These are phyloP conservation scores for Russula sp. DNA, from an alignment of 768 basidiomycete genomes.

Conservation along the genomic window DNA sequence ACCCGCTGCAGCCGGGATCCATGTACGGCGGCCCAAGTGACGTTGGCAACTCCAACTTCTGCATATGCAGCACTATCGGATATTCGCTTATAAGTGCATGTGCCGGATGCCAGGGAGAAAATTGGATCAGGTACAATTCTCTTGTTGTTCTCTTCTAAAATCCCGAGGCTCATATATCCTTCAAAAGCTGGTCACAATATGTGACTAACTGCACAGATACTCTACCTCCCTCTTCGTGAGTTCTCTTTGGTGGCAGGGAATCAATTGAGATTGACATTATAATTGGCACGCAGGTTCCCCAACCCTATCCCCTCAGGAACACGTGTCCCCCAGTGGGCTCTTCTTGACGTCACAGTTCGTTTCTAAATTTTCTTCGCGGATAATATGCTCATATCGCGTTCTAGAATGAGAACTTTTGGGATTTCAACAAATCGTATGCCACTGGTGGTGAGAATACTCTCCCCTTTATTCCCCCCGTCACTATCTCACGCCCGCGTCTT, in stretches of 20 bases:
- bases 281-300: slow-evolving; percentile 1
- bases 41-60: background rate
- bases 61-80: slow-evolving; percentile 5
- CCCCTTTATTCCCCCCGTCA: background rate
- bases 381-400: background rate
- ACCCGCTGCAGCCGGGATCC: background rate
- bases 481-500: background rate
- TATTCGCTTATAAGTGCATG: slow-evolving; percentile 13
- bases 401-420: background rate
- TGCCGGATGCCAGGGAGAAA: slow-evolving; percentile 1
- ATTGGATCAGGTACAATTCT: background rate
- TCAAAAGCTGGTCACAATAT: background rate
- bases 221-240: background rate
- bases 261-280: background rate
- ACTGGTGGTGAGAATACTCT: background rate
- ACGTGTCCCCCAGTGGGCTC: slow-evolving; percentile 3
- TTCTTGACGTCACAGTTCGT: slow-evolving; percentile 5
- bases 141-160: background rate
- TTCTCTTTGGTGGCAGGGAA: background rate
- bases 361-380: background rate
- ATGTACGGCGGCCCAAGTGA: background rate
- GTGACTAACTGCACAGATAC: background rate
- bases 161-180: background rate
- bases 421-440: background rate
- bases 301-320: slow-evolving; percentile 1